Conservation (phyloP, 768 basidiomycete genomes). For the Candolleomyces aberdarensis region DNA sequence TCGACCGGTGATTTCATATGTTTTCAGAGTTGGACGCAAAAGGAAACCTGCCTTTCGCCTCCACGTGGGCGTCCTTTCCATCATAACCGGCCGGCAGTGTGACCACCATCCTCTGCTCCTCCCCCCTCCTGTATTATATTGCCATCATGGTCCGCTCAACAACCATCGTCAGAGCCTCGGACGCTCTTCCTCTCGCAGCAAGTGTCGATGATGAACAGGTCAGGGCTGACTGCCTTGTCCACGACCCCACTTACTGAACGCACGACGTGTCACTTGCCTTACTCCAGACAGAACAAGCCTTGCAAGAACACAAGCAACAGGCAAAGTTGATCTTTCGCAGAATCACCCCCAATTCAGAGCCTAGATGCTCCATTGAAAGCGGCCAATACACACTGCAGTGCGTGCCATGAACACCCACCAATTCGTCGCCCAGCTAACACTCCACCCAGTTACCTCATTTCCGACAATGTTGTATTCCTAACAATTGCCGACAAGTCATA, state of each 20-base stretch:
- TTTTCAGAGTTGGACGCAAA: slow-evolving; percentile 14
- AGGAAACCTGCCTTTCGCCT: neutral
- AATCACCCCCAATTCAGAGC: slow-evolving; percentile 91
- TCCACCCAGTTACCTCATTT: slow-evolving; percentile 80
- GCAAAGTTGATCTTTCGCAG: slow-evolving; percentile 95
- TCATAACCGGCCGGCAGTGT: no score
- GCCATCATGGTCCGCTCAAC: slow-evolving; percentile 79
- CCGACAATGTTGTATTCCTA: slow-evolving; percentile 91
- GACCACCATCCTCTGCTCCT: slow-evolving; percentile 1
- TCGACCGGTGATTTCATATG: neutral
- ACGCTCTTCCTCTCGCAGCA: slow-evolving; percentile 88
- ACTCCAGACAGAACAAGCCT: slow-evolving; percentile 81
- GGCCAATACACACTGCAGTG: slow-evolving; percentile 96
- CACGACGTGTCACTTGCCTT: slow-evolving; percentile 22
- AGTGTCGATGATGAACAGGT: slow-evolving; percentile 98
- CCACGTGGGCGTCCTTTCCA: no score
- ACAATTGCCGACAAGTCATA: slow-evolving; percentile 97
- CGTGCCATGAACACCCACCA: slow-evolving; percentile 26
- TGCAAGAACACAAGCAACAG: slow-evolving; percentile 98
- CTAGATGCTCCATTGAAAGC: slow-evolving; percentile 94
- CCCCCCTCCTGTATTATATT: slow-evolving; percentile 8
- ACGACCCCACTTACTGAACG: slow-evolving; percentile 14
- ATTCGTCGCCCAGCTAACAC: neutral
- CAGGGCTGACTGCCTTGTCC: slow-evolving; percentile 14
- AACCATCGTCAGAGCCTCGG: slow-evolving; percentile 78